Base-by-base conservation (phyloP, 345 rosid genomes). In the Lepidium sativum region DNA sequence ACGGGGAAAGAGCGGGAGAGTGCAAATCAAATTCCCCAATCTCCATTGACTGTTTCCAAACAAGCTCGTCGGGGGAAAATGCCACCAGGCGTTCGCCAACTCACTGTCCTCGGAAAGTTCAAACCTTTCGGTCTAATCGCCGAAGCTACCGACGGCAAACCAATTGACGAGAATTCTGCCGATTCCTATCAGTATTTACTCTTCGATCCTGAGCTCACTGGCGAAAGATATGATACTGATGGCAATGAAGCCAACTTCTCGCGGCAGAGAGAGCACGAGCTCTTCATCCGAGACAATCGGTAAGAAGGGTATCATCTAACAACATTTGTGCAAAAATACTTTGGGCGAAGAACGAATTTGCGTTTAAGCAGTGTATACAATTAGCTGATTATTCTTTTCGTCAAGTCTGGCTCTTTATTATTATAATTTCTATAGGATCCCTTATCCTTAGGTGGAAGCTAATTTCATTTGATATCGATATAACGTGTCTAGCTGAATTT, bases 81-180 rank as follows among this genome's bases (percentile, higher is more conserved):
- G 95, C 16, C 89, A 48, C 79, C 81, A 10, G 87, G 91, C 37
- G 81, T 81, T 68, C 91, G 96, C 21, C 80, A 81, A 20, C 79
- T 92, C 25, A 79, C 86, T 2, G 83, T 89, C 13, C 85, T 92
- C 21, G 97, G 98, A 71, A 95, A 89, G 83, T 89, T 92, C 82
- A 89, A 86, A 83, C 91, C 98, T 27, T 87, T 84, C 61, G 97
- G 97, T 49, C 70, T 92, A 54, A 74, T 92, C 29, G 96, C 94
- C 40, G 96, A 89, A 73, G 88, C 96, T 58, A 81, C 86, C 8
- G 97, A 89, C 67, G 83, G 85, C 31, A 82, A 88, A 40, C 78
- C 83, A 5, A 77, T 72, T 1, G 52, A 54, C 6, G 84, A 71
- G 9, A 53, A 51, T 33, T 25, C 18, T 8, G n/a, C 73, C 12